Base-by-base conservation (phyloP, 2,329 filamentous ascomycete species). In the Epichloe uncinata region DNA sequence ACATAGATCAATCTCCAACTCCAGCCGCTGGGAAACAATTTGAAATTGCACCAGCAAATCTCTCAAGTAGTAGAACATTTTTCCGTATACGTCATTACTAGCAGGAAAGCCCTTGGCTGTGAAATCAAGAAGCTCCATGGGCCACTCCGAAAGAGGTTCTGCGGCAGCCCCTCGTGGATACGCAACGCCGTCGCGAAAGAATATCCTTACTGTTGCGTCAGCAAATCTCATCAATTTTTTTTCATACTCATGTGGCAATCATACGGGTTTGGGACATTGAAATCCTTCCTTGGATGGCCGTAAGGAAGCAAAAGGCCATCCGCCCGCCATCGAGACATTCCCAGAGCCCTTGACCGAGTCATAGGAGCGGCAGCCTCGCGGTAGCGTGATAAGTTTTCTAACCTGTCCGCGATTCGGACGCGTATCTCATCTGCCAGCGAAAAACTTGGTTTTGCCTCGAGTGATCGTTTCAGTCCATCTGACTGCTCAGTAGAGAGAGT, bases 91-190 rank as follows among this genome's bases (percentile, higher is more conserved):
- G 43, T 63, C 61, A 9, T 60, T 58, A 11, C 41, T 22, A 1
- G 59, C 55, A 16, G 52, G 50, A 11, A 52, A 51, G 12, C 36
- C 50, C 0, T 47, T 6, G 22, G 40, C 5, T 4, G 33, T 3
- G 22, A 55, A 51, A 11, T 61, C 58, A 9, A 60, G 50, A 2
- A 61, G 26, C 36, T 57, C 55, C 52, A 61, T 60, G 2, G 60
- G 56, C 60, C 61, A 63, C 41, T 63, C 61, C 0, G 52, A 45
- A 11, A 63, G 51, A 5, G 61, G 60, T 42, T 63, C 61, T 3
- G 42, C 41, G 2, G 53, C 51, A 3, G 54, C 47, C 11, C 55
- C 56, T 0, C 6, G 0, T 0, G 56, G 54, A 33, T 30, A 48
- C 2, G 3, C 0, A 7, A 5, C 6, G 1, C 34, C 12, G 9